Evolutionary conservation across 305 asterid genomes (phyloP).

Genomic region (Fraxinus platypoda): DNA sequence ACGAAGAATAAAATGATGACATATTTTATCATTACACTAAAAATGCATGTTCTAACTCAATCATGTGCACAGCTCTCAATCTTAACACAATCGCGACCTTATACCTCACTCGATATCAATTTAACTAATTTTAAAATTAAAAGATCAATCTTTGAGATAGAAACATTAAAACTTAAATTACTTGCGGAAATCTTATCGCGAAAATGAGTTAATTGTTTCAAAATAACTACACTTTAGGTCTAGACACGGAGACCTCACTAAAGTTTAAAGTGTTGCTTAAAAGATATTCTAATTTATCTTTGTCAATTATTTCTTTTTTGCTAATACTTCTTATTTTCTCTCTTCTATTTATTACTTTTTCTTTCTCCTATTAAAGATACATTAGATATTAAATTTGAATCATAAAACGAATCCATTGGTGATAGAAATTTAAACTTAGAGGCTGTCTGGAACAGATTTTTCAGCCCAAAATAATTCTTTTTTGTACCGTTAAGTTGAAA

Average conservation of each 20-base stretch:
- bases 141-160: neutral
- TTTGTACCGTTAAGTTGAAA: too few species aligned
- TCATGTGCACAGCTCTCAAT: neutral
- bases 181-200: neutral
- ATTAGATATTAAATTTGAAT: neutral
- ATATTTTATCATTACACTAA: neutral
- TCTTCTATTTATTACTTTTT: too few species aligned
- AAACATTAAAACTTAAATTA: neutral
- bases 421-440: neutral
- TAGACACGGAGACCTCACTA: neutral
- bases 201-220: neutral
- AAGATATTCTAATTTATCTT: too few species aligned
- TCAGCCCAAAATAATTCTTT: too few species aligned
- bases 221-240: neutral
- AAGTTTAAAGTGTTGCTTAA: neutral
- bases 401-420: too few species aligned
- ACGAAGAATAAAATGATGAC: too few species aligned
- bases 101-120: neutral
- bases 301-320: too few species aligned
- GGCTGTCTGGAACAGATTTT: too few species aligned
- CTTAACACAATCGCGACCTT: neutral
- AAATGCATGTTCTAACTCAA: neutral
- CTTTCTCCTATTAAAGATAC: neutral
- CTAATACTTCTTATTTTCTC: too few species aligned
- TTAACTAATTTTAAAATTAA: neutral